Base-by-base conservation (phyloP, 805 yeast genomes). In the Ascoidea tarda region DNA sequence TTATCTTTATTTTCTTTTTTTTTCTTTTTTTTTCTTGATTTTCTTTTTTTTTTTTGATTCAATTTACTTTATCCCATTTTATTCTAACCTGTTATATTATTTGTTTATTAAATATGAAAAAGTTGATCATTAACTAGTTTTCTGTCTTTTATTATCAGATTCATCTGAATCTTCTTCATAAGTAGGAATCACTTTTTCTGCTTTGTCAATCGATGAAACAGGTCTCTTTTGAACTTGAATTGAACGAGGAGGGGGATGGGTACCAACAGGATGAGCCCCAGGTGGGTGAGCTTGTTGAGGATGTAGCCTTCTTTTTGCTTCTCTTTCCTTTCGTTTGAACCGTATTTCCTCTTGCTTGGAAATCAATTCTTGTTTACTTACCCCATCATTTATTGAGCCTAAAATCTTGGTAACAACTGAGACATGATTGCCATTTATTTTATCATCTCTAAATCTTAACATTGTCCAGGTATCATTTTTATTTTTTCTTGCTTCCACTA, bases 361-460 rank as follows among this genome's bases (percentile, higher is more conserved):
- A 4, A 77, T 69, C 47, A 95, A 69, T 57, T 91, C 96, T 53
- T 87, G 85, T 58, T 84, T 80, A 16, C 80, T 74, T 2, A 93
- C 96, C 0, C 91, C 83, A 65, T 91, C 98, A 56, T 81, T 79
- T 46, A 93, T 93, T 62, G 95, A 84, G 57, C 81, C 79, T 48
- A 91, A 68, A 42, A 93, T 89, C 62, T 85, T 91, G 55, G 80
- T 80, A 5, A 90, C 96, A 31, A 87, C 89, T 10, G 81, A 72
- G 14, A 81, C 66, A 65, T 88, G 96, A 65, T 93, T 93, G 6
- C 95, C 98, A 62, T 86, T 83, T 16, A 77, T 67, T 63, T 93
- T 93, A 66, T 93, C 99, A 68, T 93, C 96, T 63, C 99, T 76
- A 66, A 91, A 93, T 55, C 99, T 74, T 53, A 91, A 65, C 71